Percentiles rank a stretch among this genome's conserved stretches.
Conservation (phyloP, 495 filamentous ascomycete species). For the Elasticomyces elasticus region DNA sequence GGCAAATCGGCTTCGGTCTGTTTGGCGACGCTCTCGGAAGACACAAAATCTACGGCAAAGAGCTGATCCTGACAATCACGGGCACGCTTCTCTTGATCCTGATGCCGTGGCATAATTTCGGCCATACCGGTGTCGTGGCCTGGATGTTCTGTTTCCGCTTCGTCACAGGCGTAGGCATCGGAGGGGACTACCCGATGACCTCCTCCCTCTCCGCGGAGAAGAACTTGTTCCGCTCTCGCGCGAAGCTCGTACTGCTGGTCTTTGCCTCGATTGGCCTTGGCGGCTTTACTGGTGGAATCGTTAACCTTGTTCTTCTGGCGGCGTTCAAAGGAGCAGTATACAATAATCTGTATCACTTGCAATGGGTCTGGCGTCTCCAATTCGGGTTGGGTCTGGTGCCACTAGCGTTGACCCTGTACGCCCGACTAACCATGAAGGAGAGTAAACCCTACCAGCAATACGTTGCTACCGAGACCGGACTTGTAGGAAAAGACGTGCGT, state of each 20-base stretch:
- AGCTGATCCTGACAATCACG: conserved; percentile 10
- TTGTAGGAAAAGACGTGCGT: conserved; percentile 2
- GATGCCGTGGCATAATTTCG: not conserved
- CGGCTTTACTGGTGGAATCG: not conserved
- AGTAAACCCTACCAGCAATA: conserved; percentile 19
- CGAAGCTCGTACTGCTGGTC: not conserved
- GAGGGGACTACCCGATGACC: conserved; percentile 18
- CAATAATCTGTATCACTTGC: not conserved
- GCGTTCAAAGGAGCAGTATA: not conserved
- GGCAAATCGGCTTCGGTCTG: conserved; percentile 15
- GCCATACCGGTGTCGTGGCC: not conserved
- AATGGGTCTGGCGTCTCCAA: conserved; percentile 24
- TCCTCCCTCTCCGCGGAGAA: conserved; percentile 12
- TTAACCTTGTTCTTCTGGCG: not conserved
- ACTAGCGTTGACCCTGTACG: conserved; percentile 13
- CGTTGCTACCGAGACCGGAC: conserved; percentile 3
- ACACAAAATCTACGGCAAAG: conserved; percentile 15
- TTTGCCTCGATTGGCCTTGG: not conserved
- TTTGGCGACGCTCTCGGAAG: conserved; percentile 14
- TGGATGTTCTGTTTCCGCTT: conserved; percentile 12
- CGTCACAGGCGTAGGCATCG: conserved; percentile 12
- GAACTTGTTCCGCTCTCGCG: not conserved
- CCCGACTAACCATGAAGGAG: conserved; percentile 25
- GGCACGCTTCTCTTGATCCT: not conserved
- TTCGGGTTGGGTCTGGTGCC: conserved; percentile 24